These are phyloP conservation scores for Bruguiera parviflora DNA, from an alignment of 345 rosid species.

Conservation along the genomic window DNA sequence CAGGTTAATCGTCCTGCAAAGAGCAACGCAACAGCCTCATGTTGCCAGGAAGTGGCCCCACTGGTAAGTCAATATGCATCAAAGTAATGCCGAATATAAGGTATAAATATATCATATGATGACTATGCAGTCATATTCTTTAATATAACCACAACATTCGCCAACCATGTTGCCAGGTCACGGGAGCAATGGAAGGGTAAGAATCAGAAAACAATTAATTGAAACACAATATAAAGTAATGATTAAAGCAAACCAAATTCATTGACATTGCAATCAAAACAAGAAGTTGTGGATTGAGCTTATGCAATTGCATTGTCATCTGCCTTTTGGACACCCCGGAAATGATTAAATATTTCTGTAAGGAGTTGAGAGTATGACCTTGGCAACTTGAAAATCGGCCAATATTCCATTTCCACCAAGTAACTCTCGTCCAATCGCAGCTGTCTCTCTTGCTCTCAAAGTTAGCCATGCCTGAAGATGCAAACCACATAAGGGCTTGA, in stretches of 20 bases:
- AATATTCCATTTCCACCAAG: slow-evolving; percentile 95
- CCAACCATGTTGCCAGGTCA: background rate
- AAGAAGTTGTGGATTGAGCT: background rate
- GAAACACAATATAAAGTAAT: background rate
- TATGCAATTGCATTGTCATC: background rate
- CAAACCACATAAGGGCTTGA: background rate
- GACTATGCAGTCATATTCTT: too few relatives aligned
- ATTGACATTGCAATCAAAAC: background rate
- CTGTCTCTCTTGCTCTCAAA: slow-evolving; percentile 73
- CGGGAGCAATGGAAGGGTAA: background rate
- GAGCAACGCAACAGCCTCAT: background rate
- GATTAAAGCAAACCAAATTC: background rate
- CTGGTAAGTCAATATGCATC: background rate
- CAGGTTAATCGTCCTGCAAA: background rate
- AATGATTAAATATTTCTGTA: background rate
- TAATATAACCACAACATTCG: background rate
- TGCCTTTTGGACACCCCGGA: background rate
- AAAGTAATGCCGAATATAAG: too few relatives aligned
- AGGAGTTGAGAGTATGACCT: slow-evolving; percentile 41
- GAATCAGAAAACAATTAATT: too few relatives aligned
- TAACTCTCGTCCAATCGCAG: slow-evolving; percentile 74
- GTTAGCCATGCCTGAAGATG: slow-evolving; percentile 76
- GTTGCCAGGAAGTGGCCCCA: background rate
- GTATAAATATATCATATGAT: too few relatives aligned
- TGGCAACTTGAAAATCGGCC: slow-evolving; percentile 87